A percentile compares a stretch with the other conserved stretches of the same genome.
Evolutionary conservation across 768 basidiomycete genomes (phyloP).

Genomic region (Suillus subluteus): DNA sequence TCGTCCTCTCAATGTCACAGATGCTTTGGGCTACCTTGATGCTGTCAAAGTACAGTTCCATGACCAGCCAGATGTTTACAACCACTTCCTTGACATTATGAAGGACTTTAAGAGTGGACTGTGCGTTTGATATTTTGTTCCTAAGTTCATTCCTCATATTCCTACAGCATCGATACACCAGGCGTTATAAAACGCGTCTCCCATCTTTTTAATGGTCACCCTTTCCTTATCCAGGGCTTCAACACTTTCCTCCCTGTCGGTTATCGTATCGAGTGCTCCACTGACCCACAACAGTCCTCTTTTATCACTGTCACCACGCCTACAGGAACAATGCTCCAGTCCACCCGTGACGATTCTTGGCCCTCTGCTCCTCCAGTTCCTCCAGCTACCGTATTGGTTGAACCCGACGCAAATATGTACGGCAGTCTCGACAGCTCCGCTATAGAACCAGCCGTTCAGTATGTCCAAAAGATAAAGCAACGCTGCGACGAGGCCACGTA

Average conservation of each 20-base stretch:
- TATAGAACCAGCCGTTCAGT: slow-evolving; percentile 84
- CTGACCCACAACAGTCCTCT: slow-evolving; percentile 62
- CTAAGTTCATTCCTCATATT: slow-evolving; percentile 9
- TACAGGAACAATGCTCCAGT: slow-evolving; percentile 62
- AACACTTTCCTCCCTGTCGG: slow-evolving; percentile 96
- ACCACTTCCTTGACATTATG: slow-evolving; percentile 69
- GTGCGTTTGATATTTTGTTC: slow-evolving; percentile 35
- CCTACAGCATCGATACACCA: slow-evolving; percentile 88
- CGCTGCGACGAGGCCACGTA: slow-evolving; percentile 91
- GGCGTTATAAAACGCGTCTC: slow-evolving; percentile 97
- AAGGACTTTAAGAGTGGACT: slow-evolving; percentile 74
- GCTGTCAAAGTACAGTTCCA: slow-evolving; percentile 65
- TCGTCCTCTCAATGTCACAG: slow-evolving; percentile 61
- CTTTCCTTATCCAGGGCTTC: slow-evolving; percentile 93
- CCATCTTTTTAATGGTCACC: slow-evolving; percentile 88
- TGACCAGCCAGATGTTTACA: slow-evolving; percentile 64
- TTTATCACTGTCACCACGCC: slow-evolving; percentile 82
- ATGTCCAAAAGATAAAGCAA: slow-evolving; percentile 96
- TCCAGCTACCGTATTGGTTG: slow-evolving; percentile 6
- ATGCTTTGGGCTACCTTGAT: slow-evolving; percentile 66
- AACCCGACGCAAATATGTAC: slow-evolving; percentile 29
- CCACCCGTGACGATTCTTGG: slow-evolving; percentile 50
- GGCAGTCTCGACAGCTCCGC: slow-evolving; percentile 45
- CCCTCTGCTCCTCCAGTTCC: slow-evolving; percentile 30
- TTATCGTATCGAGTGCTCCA: slow-evolving; percentile 86